Evolutionary conservation across 1,139 yeast genomes (phyloP).

Genomic region (Candida pseudoviswanathii): DNA sequence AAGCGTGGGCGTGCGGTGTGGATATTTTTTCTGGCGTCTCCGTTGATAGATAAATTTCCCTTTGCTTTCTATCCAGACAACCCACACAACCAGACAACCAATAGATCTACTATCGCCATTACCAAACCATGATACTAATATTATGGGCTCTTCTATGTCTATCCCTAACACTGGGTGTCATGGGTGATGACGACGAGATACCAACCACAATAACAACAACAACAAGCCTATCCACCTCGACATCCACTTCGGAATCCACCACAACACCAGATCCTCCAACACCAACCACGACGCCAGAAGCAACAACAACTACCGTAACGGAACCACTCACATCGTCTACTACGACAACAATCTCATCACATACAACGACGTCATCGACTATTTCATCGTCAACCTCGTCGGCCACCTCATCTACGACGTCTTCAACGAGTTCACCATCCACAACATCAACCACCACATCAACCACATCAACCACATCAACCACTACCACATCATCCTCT

Average conservation of each 20-base stretch:
- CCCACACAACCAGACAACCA: not conserved
- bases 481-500: not conserved
- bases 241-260: not conserved
- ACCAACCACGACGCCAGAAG: not conserved
- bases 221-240: not conserved
- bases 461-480: conserved; percentile 6
- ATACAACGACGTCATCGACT: not conserved
- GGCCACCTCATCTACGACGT: not conserved
- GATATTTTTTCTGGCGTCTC: not conserved
- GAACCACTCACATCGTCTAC: not conserved
- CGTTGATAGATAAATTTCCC: not conserved
- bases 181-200: not conserved
- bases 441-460: not conserved
- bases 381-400: not conserved
- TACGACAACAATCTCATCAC: not conserved
- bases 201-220: not conserved
- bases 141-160: not conserved
- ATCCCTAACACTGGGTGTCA: not conserved
- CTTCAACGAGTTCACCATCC: not conserved
- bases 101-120: not conserved
- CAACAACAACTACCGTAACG: conserved; percentile 1
- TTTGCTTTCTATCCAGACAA: not conserved
- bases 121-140: not conserved
- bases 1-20: no score
- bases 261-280: not conserved